Evolutionary conservation across 1,284 basidiomycete genomes (phyloP).

Genomic region (Ceratobasidium sp.): DNA sequence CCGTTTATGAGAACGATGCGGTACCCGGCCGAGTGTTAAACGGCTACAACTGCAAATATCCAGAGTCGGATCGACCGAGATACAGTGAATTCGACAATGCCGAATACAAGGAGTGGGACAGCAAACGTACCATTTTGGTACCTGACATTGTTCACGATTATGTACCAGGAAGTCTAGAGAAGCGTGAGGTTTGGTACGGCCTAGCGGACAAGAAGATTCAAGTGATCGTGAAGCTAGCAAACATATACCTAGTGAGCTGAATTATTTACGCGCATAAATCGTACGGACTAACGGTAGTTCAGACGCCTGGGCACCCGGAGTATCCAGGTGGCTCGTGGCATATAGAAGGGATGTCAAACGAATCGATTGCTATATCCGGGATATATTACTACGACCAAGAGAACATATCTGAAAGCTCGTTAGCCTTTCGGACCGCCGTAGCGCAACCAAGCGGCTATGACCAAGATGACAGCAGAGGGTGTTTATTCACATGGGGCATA

Average conservation of each 20-base stretch:
- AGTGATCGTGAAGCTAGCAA: conserved; percentile 5
- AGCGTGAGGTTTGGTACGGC: conserved; percentile 54
- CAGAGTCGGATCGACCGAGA: not conserved
- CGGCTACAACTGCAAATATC: not conserved
- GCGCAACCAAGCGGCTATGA: conserved; percentile 1
- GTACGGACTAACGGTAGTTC: not conserved
- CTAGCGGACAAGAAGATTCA: conserved; percentile 59
- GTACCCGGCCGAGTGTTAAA: not conserved
- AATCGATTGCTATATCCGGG: conserved; percentile 61
- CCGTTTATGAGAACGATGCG: conserved; percentile 46
- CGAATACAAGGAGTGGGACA: conserved; percentile 34
- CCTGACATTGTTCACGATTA: conserved; percentile 44
- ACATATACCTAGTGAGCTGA: not conserved
- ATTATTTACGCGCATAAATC: not conserved
- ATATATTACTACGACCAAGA: conserved; percentile 54
- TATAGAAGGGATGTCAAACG: conserved; percentile 67
- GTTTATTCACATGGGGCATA: conserved; percentile 28
- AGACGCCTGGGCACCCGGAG: conserved; percentile 8
- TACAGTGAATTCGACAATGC: conserved; percentile 3
- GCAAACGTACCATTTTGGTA: conserved; percentile 42
- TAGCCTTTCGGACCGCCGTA: conserved; percentile 37
- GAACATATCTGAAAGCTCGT: conserved; percentile 39
- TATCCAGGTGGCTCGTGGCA: conserved; percentile 58
- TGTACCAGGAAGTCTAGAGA: conserved; percentile 14
- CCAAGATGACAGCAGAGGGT: conserved; percentile 16